Evolutionary conservation across 352 stramenopile species (phyloP).

Genomic region (Globisporangium abappressorium): DNA sequence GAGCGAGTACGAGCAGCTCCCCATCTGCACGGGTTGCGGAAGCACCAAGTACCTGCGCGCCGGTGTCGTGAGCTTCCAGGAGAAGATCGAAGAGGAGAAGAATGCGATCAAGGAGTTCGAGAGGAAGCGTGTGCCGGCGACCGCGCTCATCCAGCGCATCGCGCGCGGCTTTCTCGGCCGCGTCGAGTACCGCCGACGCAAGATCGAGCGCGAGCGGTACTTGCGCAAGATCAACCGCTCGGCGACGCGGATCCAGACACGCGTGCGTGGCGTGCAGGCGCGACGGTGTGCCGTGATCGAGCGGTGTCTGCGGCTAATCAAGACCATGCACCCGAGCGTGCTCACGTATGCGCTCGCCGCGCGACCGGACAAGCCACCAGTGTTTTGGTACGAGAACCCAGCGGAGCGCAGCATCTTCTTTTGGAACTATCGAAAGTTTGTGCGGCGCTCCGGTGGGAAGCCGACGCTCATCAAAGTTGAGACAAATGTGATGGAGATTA

Average conservation of each 20-base stretch:
- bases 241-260: conserved; percentile 56
- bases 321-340: conserved; percentile 50
- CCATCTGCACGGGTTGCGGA: conserved; percentile 57
- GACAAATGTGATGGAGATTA: conserved; percentile 71
- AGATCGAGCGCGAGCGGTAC: conserved; percentile 47
- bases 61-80: conserved; percentile 71
- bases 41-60: conserved; percentile 68
- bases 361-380: conserved; percentile 32
- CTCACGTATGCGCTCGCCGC: conserved; percentile 34
- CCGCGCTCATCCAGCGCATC: conserved; percentile 56
- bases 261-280: conserved; percentile 60
- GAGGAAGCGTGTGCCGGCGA: conserved; percentile 43
- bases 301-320: conserved; percentile 61
- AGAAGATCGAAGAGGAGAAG: conserved; percentile 68
- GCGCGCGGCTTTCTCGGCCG: conserved; percentile 61
- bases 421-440: conserved; percentile 80
- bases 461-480: conserved; percentile 71
- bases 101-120: conserved; percentile 67
- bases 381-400: conserved; percentile 81
- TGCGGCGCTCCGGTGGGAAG: conserved; percentile 51
- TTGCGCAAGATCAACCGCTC: conserved; percentile 47
- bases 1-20: conserved; percentile 53
- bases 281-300: conserved; percentile 54
- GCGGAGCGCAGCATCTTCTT: conserved; percentile 59
- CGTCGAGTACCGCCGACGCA: conserved; percentile 41